A percentile compares a stretch with the other conserved stretches of the same genome.
Evolutionary conservation across 2,329 filamentous ascomycete genomes (phyloP).

Genomic region (Pseudogymnoascus sp.): DNA sequence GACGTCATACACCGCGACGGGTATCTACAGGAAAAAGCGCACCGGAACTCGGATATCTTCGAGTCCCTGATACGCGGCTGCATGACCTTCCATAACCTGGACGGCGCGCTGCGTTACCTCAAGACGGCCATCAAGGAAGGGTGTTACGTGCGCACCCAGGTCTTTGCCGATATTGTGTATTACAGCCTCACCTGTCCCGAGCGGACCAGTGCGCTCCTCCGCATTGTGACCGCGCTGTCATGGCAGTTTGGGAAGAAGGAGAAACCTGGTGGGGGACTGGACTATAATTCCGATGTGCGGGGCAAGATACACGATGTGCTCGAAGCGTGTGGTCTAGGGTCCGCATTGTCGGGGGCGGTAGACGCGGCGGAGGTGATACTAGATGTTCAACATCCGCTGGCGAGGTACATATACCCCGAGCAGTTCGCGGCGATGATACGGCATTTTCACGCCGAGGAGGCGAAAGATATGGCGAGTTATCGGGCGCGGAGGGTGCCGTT

Average conservation of each 20-base stretch:
- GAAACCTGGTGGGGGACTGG: not conserved
- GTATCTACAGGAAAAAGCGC: conserved; percentile 20
- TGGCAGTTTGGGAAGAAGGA: not conserved
- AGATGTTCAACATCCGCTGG: not conserved
- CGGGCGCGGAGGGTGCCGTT: not conserved
- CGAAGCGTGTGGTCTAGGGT: not conserved
- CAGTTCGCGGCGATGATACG: not conserved
- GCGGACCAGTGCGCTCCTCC: not conserved
- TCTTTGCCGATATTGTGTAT: conserved; percentile 18
- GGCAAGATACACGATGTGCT: not conserved
- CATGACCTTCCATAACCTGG: conserved; percentile 18
- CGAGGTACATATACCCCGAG: not conserved
- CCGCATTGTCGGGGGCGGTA: not conserved
- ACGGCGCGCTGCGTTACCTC: conserved; percentile 20
- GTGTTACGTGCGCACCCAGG: conserved; percentile 15
- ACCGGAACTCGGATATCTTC: conserved; percentile 21
- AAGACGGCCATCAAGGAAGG: conserved; percentile 24
- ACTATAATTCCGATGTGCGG: not conserved
- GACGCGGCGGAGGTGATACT: not conserved
- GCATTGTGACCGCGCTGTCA: not conserved
- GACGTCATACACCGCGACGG: conserved; percentile 17
- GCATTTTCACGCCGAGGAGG: not conserved
- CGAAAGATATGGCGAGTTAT: not conserved
- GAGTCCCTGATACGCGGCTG: conserved; percentile 23
- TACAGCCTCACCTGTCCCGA: conserved; percentile 12